phyloP scores from a whole-genome alignment of 495 filamentous ascomycete species.

The Podospora appendiculata region DNA sequence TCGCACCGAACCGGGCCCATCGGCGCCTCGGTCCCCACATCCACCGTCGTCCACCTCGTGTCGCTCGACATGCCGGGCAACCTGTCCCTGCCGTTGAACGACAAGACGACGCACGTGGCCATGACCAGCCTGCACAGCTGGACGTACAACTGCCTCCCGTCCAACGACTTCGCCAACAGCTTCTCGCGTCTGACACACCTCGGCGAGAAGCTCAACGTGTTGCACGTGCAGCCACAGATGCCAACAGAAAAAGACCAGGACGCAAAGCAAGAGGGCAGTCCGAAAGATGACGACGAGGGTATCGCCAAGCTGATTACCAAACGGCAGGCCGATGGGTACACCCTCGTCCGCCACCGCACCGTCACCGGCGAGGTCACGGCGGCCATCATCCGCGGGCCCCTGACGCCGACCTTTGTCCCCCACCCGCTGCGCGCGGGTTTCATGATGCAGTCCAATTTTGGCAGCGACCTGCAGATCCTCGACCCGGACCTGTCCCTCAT shows the following conservation, averaged over 20 bases:
- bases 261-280: not conserved
- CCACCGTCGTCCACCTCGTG: conserved; percentile 28
- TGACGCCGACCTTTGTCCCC: conserved; percentile 20
- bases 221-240: not conserved
- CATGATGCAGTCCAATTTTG: conserved; percentile 20
- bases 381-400: conserved; percentile 34
- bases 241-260: too few relatives aligned
- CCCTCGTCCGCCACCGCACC: conserved; percentile 22
- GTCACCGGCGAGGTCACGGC: conserved; percentile 34
- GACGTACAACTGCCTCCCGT: conserved; percentile 35
- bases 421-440: conserved; percentile 9
- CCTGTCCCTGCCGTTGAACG: not conserved
- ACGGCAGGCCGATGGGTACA: conserved; percentile 34
- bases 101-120: conserved; percentile 17
- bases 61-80: conserved; percentile 19
- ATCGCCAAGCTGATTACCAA: not conserved
- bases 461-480: conserved; percentile 35
- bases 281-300: not conserved
- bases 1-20: conserved; percentile 24
- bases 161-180: conserved; percentile 22
- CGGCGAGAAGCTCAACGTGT: conserved; percentile 5
- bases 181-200: conserved; percentile 6
- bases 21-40: conserved; percentile 8
- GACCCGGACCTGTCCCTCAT: conserved; percentile 36
- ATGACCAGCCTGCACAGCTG: conserved; percentile 37